Base-by-base conservation (phyloP, 768 basidiomycete species). In the Leccinum fibrillosum region DNA sequence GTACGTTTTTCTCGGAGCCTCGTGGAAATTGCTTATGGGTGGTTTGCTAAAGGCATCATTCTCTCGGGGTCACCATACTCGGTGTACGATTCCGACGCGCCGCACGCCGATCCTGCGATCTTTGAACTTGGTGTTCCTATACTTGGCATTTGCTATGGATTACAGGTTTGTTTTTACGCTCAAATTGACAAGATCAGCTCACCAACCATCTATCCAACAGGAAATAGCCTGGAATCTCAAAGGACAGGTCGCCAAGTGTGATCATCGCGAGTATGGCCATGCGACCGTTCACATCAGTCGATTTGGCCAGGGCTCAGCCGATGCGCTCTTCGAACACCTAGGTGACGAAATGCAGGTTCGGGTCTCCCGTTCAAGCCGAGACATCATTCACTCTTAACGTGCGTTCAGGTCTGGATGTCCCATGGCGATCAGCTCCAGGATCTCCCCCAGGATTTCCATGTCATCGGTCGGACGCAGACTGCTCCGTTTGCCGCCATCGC, bases 51-150 rank as follows among this genome's bases (percentile, higher is more conserved):
- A 89, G 96, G 96, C 57, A 89, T 99, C 72, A 98, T 98, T 67
- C 82, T 99, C 39, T 98, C 95, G 39, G 97, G 97, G 45, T 98
- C 97, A 1, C 97, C 97, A 0, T 98, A 96, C 76, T 98, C 96
- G 32, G 97, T 98, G 19, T 98, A 98, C 73, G 97, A 95, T 62
- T 74, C 82, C 28, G 95, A 86, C 62, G 88, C 97, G 5, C 96
- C 97, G 23, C 94, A 94, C 61, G 94, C 93, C 32, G 96, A 99
- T 74, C 91, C 94, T 17, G 89, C 82, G 15, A 86, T 98, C 10
- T 98, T 93, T 66, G 83, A 88, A 47, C 81, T 91, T 9, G 92
- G 88, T 23, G 86, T 98, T 2, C 96, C 97, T 3, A 86, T 99
- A 52, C 80, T 99, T 13, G 97, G 97, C 21, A 98, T 98, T 57